Evolutionary conservation across 176 grass and related monocot species (phyloP).

Genomic region (Cenchrus purpureus): DNA sequence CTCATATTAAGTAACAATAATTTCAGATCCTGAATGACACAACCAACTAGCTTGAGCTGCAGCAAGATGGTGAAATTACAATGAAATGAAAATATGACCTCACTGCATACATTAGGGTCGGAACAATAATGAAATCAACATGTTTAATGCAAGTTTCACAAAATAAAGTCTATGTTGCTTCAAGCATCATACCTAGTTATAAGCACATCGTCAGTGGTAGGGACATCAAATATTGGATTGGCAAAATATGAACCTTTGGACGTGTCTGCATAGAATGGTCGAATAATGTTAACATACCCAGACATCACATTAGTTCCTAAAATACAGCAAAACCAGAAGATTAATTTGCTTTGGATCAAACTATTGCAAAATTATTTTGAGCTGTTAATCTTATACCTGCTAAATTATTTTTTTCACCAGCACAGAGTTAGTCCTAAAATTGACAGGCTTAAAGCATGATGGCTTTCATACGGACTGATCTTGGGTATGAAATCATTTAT

Average conservation of each 20-base stretch:
- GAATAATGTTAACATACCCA: background rate
- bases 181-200: constrained; percentile 52
- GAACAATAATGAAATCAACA: background rate
- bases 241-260: constrained; percentile 96
- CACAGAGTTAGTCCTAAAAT: too few relatives aligned
- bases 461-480: too few relatives aligned
- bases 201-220: constrained; percentile 66
- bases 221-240: constrained; percentile 80
- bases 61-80: background rate
- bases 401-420: background rate
- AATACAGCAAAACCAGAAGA: background rate
- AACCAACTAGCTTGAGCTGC: background rate
- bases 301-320: background rate
- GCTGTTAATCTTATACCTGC: background rate
- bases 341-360: background rate
- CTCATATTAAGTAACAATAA: too few relatives aligned
- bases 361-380: background rate
- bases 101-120: too few relatives aligned
- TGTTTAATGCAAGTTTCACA: background rate
- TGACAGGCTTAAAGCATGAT: too few relatives aligned
- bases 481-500: too few relatives aligned
- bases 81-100: background rate
- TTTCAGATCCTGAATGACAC: too few relatives aligned
- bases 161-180: background rate
- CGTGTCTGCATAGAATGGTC: constrained; percentile 53